Percentiles rank a stretch among this genome's conserved stretches.
Conservation (phyloP, 148 eudicot genomes). For the Heliosperma pusillum region DNA sequence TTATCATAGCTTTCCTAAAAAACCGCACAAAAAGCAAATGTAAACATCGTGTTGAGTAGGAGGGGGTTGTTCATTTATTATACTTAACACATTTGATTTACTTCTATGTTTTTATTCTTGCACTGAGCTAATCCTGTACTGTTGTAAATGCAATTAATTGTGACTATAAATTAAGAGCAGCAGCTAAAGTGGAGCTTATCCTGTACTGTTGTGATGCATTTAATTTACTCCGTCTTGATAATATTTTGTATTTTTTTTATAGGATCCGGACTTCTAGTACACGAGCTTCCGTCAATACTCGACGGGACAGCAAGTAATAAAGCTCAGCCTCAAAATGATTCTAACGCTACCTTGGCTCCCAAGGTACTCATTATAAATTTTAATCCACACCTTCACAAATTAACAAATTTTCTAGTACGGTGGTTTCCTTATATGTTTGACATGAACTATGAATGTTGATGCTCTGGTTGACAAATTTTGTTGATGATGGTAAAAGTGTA, state of each 20-base stretch:
- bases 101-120: neutral
- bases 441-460: neutral
- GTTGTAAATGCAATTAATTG: too few relatives aligned
- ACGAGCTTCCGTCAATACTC: constrained; percentile 79
- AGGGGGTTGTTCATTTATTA: neutral
- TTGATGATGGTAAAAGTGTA: neutral
- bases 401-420: neutral
- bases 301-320: constrained; percentile 72
- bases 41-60: too few relatives aligned
- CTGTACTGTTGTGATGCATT: neutral
- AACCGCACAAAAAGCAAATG: too few relatives aligned
- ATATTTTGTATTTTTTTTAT: neutral
- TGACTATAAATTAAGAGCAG: too few relatives aligned
- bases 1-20: too few relatives aligned
- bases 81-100: neutral
- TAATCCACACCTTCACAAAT: neutral
- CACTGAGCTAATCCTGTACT: constrained; percentile 4
- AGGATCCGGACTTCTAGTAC: constrained; percentile 85
- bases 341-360: constrained; percentile 82
- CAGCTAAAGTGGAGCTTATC: too few relatives aligned
- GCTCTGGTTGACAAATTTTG: neutral
- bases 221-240: too few relatives aligned
- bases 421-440: neutral
- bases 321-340: constrained; percentile 80
- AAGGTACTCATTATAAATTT: constrained; percentile 43